Percentiles rank a stretch among this genome's conserved stretches.
Conservation (phyloP, 2,329 filamentous ascomycete species). For the Cladobotryum mycophilum region DNA sequence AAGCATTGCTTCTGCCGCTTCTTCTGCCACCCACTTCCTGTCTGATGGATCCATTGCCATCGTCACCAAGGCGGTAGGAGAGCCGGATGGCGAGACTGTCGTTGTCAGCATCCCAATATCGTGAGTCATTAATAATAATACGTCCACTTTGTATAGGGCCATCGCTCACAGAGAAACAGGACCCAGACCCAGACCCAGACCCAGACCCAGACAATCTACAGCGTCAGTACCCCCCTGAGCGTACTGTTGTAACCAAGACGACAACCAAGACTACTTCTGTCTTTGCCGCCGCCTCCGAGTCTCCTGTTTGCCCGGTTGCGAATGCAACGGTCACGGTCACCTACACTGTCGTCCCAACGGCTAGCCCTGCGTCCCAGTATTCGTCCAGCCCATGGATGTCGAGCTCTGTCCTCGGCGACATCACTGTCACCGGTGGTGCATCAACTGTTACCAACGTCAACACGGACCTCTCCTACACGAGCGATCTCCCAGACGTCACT, state of each 20-base stretch:
- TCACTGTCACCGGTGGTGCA: constrained; percentile 21
- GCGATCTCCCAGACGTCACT: constrained; percentile 21
- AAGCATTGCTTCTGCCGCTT: constrained; percentile 3
- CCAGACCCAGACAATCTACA: constrained; percentile 28
- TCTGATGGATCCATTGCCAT: constrained; percentile 6
- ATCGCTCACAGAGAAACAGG: constrained; percentile 14
- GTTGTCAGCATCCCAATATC: constrained; percentile 27
- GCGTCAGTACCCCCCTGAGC: constrained; percentile 17
- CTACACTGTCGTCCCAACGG: constrained; percentile 16
- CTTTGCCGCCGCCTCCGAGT: constrained; percentile 5
- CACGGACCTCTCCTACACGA: constrained; percentile 18
- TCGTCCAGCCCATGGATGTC: constrained; percentile 4
- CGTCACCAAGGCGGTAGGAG: background rate
- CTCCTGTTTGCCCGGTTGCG: constrained; percentile 9
- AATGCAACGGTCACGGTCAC: constrained; percentile 21
- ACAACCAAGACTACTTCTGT: constrained; percentile 16
- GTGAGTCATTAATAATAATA: constrained; percentile 21
- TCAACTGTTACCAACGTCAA: constrained; percentile 21
- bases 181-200: constrained; percentile 25
- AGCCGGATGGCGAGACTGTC: background rate
- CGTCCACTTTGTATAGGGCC: background rate
- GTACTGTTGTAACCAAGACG: constrained; percentile 14
- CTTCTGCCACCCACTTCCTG: constrained; percentile 13
- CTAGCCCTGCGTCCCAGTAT: background rate
- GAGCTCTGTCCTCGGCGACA: constrained; percentile 15